phyloP scores from a whole-genome alignment of 768 basidiomycete genomes.

The Hydnomerulius pinastri region DNA sequence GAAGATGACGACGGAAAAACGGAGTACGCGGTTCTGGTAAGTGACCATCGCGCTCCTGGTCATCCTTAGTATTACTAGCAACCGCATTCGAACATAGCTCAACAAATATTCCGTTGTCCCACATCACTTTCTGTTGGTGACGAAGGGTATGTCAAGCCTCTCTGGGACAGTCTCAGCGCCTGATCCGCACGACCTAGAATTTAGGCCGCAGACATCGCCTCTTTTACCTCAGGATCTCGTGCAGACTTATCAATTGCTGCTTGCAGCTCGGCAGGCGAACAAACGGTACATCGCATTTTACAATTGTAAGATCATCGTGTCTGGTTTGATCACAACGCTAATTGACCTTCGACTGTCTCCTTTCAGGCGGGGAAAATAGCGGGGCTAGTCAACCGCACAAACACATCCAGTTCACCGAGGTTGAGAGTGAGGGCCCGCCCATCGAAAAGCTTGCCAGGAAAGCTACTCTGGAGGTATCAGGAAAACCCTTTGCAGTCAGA shows the following conservation, averaged over 20 bases:
- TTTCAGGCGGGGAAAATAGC: constrained; percentile 68
- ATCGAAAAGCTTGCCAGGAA: constrained; percentile 69
- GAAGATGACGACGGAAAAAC: constrained; percentile 53
- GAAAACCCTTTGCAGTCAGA: constrained; percentile 69
- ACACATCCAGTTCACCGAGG: constrained; percentile 84
- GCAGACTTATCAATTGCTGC: constrained; percentile 71
- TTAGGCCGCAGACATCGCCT: constrained; percentile 76
- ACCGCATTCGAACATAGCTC: constrained; percentile 57
- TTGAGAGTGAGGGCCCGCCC: constrained; percentile 67
- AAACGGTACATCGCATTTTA: constrained; percentile 80
- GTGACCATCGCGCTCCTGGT: constrained; percentile 20
- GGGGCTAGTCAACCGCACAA: constrained; percentile 92
- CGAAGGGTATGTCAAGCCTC: constrained; percentile 60
- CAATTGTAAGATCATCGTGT: constrained; percentile 62
- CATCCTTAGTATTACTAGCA: not conserved
- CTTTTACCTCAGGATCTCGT: constrained; percentile 78
- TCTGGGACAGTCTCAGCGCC: not conserved
- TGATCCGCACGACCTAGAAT: constrained; percentile 48
- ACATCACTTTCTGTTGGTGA: constrained; percentile 84
- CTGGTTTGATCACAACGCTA: too few species aligned
- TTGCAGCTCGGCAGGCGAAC: constrained; percentile 63
- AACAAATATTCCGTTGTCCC: constrained; percentile 88
- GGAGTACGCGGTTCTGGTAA: constrained; percentile 71
- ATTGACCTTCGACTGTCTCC: not conserved
- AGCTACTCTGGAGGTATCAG: constrained; percentile 61